phyloP scores from a whole-genome alignment of 768 basidiomycete species.

The Termitomyces sp. region DNA sequence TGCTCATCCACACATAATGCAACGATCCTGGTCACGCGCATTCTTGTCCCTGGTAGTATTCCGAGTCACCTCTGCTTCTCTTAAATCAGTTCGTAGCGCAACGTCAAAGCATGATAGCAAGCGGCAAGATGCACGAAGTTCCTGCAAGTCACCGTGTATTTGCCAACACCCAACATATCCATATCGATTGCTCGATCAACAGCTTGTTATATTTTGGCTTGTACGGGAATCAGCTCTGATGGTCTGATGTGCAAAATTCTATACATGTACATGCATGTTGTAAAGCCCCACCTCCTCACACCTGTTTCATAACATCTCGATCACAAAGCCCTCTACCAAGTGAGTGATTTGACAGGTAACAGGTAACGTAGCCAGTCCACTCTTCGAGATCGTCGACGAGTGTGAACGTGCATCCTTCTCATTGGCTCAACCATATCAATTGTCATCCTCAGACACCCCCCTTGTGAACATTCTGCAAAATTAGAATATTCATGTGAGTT shows the following conservation, averaged over 20 bases:
- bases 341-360: conserved; percentile 14
- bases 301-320: not conserved
- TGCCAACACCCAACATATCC: too few relatives aligned
- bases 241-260: not conserved
- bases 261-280: not conserved
- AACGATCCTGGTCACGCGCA: not conserved
- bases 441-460: not conserved
- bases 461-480: conserved; percentile 6
- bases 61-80: not conserved
- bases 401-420: not conserved
- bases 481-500: conserved; percentile 8
- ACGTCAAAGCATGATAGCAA: not conserved
- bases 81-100: not conserved
- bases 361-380: conserved; percentile 14
- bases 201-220: not conserved
- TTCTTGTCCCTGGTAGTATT: not conserved
- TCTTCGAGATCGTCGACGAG: not conserved
- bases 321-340: not conserved
- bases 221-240: too few relatives aligned
- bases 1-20: not conserved
- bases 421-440: conserved; percentile 1
- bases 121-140: not conserved
- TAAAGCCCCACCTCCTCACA: not conserved
- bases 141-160: not conserved
- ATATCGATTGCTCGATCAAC: not conserved